Base-by-base conservation (phyloP, 163 green algal genomes). In the Picocystis sp. region DNA sequence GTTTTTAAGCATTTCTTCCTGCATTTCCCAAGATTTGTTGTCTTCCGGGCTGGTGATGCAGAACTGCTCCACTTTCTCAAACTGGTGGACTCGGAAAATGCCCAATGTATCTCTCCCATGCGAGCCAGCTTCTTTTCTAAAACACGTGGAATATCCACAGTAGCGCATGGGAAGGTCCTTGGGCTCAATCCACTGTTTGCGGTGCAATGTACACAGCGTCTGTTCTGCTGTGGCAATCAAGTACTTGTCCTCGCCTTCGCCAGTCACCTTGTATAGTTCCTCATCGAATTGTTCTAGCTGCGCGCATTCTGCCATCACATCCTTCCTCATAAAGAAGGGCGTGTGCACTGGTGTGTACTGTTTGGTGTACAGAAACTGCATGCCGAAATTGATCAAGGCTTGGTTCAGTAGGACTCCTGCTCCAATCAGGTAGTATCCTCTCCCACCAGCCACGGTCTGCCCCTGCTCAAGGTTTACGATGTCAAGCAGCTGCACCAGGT, bases 41-140 rank as follows among this genome's bases (percentile, higher is more conserved):
- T 80, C 83, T 48, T 89, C 63, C 8, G 82, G 79, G 5, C 65
- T 79, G 43, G 72, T 78, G 38, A 98, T 83, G 49, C 84, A 72
- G 66, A 99, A 99, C 76, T 99, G 91, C 80, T 99, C 91, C 47
- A 99, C 63, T 73, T 99, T 99, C 62, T 99, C 90, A 75, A 99
- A 99, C 72, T 99, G 90, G 75, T 99, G 90, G 55, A 99, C 86
- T 47, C 87, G 79, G 83, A 97, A 99, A 61, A 99, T 97, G 61
- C 90, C 90, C 9, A 94, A 74, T 3, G 89, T 97, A 75, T 99
- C 90, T 3, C 90, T 65, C 1, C 90, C 89, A 66, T 96, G 90
- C 50, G 65, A 83, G 53, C 90, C 90, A 0, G 76, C 90, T 75
- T 99, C 90, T 75, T 99, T 99, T 43, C 90, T 69, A 81, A 99